A percentile compares a stretch with the other conserved stretches of the same genome.
These are phyloP conservation scores for Heliamphora pulchella DNA, from an alignment of 179 eudicot genomes.

Conservation along the genomic window DNA sequence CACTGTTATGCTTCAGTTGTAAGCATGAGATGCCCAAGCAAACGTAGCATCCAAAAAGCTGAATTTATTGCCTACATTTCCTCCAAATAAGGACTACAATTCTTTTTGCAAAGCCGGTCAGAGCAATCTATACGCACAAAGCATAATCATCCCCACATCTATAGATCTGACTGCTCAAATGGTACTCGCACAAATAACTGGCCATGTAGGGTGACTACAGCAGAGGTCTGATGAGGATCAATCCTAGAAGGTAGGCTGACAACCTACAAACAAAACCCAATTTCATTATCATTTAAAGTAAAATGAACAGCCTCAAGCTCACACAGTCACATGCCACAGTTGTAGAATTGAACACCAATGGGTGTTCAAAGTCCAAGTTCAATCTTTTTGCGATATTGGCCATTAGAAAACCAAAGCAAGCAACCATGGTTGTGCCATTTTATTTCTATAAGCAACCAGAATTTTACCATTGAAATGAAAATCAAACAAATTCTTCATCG, in stretches of 20 bases:
- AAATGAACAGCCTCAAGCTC: constrained; percentile 2
- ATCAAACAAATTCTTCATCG: neutral
- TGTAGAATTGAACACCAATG: neutral
- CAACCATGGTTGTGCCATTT: neutral
- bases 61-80: neutral
- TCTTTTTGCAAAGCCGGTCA: neutral
- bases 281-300: constrained; percentile 4
- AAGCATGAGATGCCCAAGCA: neutral
- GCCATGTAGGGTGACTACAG: constrained; percentile 67
- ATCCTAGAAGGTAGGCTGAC: constrained; percentile 64
- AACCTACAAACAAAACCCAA: constrained; percentile 32
- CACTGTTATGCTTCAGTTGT: neutral
- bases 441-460: neutral
- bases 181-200: constrained; percentile 67
- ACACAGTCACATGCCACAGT: neutral
- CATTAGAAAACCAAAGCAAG: neutral
- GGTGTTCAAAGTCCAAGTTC: neutral
- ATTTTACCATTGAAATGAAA: neutral
- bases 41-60: neutral
- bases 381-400: neutral
- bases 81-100: neutral
- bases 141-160: constrained; percentile 9
- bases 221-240: constrained; percentile 76
- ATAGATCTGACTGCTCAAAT: constrained; percentile 49
- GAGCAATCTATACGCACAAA: neutral